Percentiles rank a stretch among this genome's conserved stretches.
These are phyloP conservation scores for Penicillium canariense DNA, from an alignment of 495 filamentous ascomycete genomes.

Conservation along the genomic window DNA sequence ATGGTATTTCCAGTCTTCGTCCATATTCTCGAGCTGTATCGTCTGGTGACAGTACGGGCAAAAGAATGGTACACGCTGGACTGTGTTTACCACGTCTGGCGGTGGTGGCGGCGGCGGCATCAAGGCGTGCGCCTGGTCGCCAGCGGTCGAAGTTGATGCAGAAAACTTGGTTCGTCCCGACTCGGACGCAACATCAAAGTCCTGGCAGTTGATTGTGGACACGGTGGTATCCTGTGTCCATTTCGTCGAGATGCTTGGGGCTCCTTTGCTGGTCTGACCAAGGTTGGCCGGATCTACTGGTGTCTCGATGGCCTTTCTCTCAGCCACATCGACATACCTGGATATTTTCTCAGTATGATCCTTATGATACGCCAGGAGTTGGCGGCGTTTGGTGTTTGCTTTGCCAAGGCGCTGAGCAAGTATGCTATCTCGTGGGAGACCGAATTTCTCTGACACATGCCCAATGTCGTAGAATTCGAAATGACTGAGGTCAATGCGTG, in stretches of 20 bases:
- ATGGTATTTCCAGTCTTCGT: neutral
- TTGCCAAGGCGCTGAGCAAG: conserved; percentile 1
- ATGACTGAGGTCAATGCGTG: neutral
- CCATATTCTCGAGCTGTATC: neutral
- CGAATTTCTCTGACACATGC: neutral
- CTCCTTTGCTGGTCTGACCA: neutral
- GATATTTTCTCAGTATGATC: neutral
- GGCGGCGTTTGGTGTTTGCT: conserved; percentile 3
- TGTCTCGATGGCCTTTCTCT: neutral
- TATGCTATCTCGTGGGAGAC: neutral
- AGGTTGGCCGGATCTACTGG: neutral
- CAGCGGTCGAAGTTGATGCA: neutral
- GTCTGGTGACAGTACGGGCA: neutral
- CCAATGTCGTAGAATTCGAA: neutral
- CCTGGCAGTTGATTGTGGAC: neutral
- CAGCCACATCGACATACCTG: neutral
- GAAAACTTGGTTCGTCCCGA: neutral
- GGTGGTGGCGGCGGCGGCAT: neutral
- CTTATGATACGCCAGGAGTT: conserved; percentile 1
- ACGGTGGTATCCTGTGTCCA: neutral
- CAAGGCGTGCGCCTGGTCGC: neutral
- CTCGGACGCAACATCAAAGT: neutral
- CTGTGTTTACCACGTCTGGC: neutral
- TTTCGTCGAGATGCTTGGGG: neutral
- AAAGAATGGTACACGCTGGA: neutral